Evolutionary conservation across 768 basidiomycete genomes (phyloP).

Genomic region (Calocera cornea): DNA sequence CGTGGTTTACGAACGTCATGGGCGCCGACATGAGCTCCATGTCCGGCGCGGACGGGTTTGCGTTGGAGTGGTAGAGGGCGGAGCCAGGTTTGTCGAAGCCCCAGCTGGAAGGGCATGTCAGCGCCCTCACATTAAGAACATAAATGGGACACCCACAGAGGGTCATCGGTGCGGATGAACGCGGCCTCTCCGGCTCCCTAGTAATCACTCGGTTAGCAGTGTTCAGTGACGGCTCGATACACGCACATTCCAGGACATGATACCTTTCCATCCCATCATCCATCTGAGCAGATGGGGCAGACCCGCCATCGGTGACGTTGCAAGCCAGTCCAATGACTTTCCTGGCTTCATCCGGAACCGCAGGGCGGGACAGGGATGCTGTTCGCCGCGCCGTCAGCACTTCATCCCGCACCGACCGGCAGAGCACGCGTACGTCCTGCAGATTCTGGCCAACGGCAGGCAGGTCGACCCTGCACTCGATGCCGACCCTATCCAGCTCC

Average conservation of each 20-base stretch:
- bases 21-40: constrained; percentile 6
- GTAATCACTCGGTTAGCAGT: too few species aligned
- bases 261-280: not conserved
- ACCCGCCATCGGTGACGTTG: not conserved
- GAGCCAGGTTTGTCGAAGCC: not conserved
- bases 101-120: too few species aligned
- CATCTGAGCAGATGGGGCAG: not conserved
- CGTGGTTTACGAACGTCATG: constrained; percentile 5
- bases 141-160: not conserved
- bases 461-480: constrained; percentile 18
- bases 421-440: constrained; percentile 23
- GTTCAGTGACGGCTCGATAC: too few species aligned
- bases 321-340: not conserved
- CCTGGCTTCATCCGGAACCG: not conserved
- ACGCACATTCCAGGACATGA: not conserved
- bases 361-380: not conserved
- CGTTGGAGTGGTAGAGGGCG: not conserved
- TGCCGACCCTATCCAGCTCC: not conserved
- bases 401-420: not conserved
- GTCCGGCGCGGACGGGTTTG: constrained; percentile 7
- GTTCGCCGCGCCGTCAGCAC: not conserved
- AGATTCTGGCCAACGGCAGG: constrained; percentile 33
- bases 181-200: not conserved
- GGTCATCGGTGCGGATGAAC: not conserved
- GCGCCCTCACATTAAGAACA: too few species aligned